Conservation (phyloP, 1,139 yeast species). For the Yamadazyma diospyri region DNA sequence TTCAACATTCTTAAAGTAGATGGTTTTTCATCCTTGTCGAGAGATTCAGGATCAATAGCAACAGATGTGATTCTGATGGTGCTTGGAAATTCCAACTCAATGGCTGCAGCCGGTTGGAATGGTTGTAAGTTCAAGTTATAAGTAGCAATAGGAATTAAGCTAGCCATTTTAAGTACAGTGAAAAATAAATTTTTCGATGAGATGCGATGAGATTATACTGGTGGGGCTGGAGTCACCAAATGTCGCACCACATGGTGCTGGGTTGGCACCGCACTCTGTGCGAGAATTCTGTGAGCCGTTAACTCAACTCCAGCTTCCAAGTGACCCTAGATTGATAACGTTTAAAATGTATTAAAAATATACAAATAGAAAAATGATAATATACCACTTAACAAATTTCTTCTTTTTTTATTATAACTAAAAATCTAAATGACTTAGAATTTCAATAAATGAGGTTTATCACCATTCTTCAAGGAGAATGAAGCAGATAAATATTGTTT, state of each 20-base stretch:
- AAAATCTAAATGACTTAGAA: conserved; percentile 51
- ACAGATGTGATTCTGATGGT: conserved; percentile 92
- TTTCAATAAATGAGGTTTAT: conserved; percentile 98
- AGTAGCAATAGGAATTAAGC: conserved; percentile 76
- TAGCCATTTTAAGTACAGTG: conserved; percentile 54
- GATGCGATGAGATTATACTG: conserved; percentile 10
- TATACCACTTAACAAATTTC: conserved; percentile 11
- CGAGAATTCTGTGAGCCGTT: no score
- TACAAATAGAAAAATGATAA: conserved; percentile 26
- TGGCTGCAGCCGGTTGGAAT: conserved; percentile 81
- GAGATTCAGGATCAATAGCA: conserved; percentile 84
- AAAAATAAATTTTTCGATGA: conserved; percentile 12
- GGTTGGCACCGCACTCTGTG: no score
- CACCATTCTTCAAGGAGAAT: conserved; percentile 98
- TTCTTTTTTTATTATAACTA: conserved; percentile 9
- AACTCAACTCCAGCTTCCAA: no score
- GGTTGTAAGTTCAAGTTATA: conserved; percentile 84
- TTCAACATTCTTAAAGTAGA: conserved; percentile 87
- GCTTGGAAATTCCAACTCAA: conserved; percentile 80
- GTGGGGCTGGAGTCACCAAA: not conserved
- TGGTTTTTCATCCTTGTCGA: conserved; percentile 79
- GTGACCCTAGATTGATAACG: no score
- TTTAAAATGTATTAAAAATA: conserved; percentile 31
- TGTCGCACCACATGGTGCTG: no score
- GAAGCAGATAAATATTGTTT: conserved; percentile 96